Conservation (phyloP, 1,284 basidiomycete genomes). For the Marasmius tenuissimus region DNA sequence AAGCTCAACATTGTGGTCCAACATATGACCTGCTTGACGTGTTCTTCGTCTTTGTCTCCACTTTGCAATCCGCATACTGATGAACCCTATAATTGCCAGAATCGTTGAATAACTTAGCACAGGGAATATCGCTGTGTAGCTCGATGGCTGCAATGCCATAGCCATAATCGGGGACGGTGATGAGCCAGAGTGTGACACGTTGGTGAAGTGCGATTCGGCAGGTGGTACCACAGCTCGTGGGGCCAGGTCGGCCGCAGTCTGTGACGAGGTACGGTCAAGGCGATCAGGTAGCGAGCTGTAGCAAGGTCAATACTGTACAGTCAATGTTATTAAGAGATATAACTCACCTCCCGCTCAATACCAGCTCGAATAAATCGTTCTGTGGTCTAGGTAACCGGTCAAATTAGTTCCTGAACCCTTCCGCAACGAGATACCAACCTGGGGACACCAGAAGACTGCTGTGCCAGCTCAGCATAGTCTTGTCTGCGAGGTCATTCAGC, state of each 20-base stretch:
- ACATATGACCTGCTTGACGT: constrained; percentile 1
- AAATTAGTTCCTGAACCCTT: neutral
- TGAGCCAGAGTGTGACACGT: neutral
- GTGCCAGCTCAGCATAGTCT: constrained; percentile 1
- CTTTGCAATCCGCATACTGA: constrained; percentile 9
- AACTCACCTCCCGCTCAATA: neutral
- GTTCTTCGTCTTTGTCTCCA: constrained; percentile 1
- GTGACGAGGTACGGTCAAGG: neutral
- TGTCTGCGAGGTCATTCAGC: neutral
- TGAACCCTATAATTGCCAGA: constrained; percentile 10
- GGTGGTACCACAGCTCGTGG: neutral
- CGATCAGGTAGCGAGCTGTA: neutral
- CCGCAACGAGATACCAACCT: neutral
- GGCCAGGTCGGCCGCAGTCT: neutral
- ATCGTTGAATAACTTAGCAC: constrained; percentile 13
- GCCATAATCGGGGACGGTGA: neutral
- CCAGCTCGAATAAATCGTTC: neutral
- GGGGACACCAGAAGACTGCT: neutral
- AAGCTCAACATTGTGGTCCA: constrained; percentile 11
- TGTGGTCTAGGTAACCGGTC: neutral
- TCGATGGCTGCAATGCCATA: neutral
- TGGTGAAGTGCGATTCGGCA: neutral
- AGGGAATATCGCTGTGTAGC: constrained; percentile 2
- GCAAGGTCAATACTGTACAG: neutral
- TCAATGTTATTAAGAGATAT: neutral